Percentiles rank a stretch among this genome's conserved stretches.
phyloP scores from a whole-genome alignment of 305 asterid genomes.

The Solanum hybrid region DNA sequence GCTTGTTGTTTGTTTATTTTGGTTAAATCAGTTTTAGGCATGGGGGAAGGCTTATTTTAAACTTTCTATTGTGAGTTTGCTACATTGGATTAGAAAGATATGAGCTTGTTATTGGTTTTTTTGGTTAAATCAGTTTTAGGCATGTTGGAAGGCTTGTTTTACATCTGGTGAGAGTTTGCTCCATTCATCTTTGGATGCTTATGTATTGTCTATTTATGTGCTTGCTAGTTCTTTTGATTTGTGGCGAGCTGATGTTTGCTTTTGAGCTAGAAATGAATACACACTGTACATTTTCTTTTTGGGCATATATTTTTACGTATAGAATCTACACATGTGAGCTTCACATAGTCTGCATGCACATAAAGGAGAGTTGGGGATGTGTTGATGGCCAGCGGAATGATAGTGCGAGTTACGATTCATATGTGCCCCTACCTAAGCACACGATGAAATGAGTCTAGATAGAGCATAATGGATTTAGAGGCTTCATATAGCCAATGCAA shows the following conservation, averaged over 20 bases:
- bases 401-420: background rate
- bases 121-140: background rate
- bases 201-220: background rate
- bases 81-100: background rate
- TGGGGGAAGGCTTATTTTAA: background rate
- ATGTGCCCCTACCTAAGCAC: background rate
- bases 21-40: background rate
- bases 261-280: background rate
- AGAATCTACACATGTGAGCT: background rate
- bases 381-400: background rate
- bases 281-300: background rate
- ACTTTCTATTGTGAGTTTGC: background rate
- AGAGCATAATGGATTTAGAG: background rate
- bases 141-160: background rate
- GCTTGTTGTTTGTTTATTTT: background rate
- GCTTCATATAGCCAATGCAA: background rate
- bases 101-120: background rate
- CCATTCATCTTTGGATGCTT: background rate
- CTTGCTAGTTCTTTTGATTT: background rate
- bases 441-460: background rate
- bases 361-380: background rate
- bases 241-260: background rate
- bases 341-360: background rate
- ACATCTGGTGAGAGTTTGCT: background rate
- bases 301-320: background rate